Evolutionary conservation across 768 basidiomycete genomes (phyloP).

Genomic region (Suillus cothurnatus): DNA sequence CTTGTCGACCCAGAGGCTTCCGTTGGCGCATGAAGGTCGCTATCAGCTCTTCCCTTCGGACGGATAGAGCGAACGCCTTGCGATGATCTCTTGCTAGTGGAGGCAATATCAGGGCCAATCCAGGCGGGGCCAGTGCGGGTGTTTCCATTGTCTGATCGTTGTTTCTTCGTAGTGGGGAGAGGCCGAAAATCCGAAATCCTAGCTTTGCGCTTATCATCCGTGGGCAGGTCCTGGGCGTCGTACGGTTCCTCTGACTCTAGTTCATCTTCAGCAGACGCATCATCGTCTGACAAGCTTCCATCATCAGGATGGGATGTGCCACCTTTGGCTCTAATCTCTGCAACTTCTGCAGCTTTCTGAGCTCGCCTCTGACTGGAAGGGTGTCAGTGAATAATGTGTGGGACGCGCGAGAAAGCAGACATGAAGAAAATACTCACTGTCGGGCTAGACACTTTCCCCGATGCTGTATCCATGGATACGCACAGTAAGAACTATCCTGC

Average conservation of each 20-base stretch:
- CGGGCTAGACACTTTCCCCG: constrained; percentile 73
- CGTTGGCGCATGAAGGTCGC: constrained; percentile 18
- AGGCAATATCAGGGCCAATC: constrained; percentile 7
- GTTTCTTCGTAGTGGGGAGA: constrained; percentile 28
- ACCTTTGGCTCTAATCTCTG: constrained; percentile 44
- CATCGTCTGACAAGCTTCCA: constrained; percentile 34
- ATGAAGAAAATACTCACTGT: constrained; percentile 49
- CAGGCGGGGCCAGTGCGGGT: constrained; percentile 18
- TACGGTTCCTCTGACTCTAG: constrained; percentile 39
- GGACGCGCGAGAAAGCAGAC: constrained; percentile 3
- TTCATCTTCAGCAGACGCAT: constrained; percentile 35
- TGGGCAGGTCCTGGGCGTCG: constrained; percentile 25
- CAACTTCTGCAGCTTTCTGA: constrained; percentile 56
- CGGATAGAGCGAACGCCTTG: constrained; percentile 29
- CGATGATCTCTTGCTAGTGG: constrained; percentile 25
- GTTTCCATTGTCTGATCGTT: constrained; percentile 17
- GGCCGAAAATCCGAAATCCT: constrained; percentile 25
- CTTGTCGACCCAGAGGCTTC: constrained; percentile 20
- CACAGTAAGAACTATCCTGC: constrained; percentile 78
- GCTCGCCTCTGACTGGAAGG: constrained; percentile 54
- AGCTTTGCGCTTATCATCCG: constrained; percentile 28
- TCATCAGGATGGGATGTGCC: constrained; percentile 27
- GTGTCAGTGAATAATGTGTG: constrained; percentile 10
- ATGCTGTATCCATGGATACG: constrained; percentile 83
- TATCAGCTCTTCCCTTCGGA: constrained; percentile 28